These are phyloP conservation scores for Macrolepiota dolichaula DNA, from an alignment of 768 basidiomycete species.

Conservation along the genomic window DNA sequence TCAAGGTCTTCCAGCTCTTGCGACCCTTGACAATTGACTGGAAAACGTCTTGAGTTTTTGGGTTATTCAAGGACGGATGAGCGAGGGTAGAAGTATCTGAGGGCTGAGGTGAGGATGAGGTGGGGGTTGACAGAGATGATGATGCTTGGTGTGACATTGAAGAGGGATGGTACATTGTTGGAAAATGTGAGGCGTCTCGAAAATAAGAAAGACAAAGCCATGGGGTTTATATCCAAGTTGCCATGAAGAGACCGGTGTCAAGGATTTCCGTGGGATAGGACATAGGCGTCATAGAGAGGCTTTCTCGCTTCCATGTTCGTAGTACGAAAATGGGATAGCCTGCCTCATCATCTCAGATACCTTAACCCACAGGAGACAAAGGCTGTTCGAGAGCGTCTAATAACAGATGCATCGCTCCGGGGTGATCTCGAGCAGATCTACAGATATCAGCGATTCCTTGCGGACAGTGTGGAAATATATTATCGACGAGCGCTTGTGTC, in stretches of 20 bases:
- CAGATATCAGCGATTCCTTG: conserved; percentile 14
- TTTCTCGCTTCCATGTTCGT: conserved; percentile 2
- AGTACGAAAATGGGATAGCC: background rate
- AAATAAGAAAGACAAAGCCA: background rate
- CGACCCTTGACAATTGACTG: conserved; percentile 64
- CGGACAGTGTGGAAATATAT: conserved; percentile 4
- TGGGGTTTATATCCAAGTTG: conserved; percentile 3
- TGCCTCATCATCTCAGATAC: conserved; percentile 7
- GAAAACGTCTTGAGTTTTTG: conserved; percentile 54
- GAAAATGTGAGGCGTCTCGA: background rate
- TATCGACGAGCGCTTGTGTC: background rate
- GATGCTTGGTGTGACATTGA: background rate
- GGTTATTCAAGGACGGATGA: conserved; percentile 21
- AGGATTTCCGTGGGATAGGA: background rate
- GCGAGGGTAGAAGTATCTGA: background rate
- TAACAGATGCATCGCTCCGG: conserved; percentile 19
- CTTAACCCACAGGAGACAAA: conserved; percentile 25
- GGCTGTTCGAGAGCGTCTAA: conserved; percentile 26
- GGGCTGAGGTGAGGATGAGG: background rate
- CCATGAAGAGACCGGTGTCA: background rate
- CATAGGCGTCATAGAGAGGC: background rate
- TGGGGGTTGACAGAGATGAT: background rate
- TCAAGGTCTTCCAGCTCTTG: conserved; percentile 74
- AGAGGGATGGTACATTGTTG: conserved; percentile 4
- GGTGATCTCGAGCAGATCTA: conserved; percentile 23